phyloP scores from a whole-genome alignment of 257 asterid genomes.

The Salvia miltiorrhiza region DNA sequence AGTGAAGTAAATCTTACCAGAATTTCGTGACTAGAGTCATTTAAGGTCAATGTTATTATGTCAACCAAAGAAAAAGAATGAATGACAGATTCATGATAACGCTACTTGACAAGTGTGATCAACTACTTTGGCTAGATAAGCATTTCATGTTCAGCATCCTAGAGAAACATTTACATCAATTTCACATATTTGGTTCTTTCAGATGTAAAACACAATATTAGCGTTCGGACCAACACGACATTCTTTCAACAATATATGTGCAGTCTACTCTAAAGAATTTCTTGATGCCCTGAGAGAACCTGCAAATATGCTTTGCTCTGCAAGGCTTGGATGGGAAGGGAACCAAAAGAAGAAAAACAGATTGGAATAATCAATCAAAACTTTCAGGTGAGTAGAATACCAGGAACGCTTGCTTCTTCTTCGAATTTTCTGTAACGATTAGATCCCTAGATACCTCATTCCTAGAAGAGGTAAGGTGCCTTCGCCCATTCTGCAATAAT shows the following conservation, averaged over 20 bases:
- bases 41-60: not conserved
- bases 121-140: constrained; percentile 9
- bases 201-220: not conserved
- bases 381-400: constrained; percentile 41
- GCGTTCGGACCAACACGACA: not conserved
- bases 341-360: constrained; percentile 17
- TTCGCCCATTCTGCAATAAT: constrained; percentile 88
- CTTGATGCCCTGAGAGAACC: constrained; percentile 13
- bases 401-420: constrained; percentile 91
- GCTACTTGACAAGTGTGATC: not conserved
- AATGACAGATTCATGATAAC: not conserved
- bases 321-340: constrained; percentile 1
- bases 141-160: not conserved
- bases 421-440: constrained; percentile 71
- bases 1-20: not conserved
- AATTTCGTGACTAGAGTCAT: not conserved
- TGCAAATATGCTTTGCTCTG: constrained; percentile 6
- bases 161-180: not conserved
- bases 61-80: not conserved
- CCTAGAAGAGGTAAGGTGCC: constrained; percentile 91
- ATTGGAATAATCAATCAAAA: constrained; percentile 19
- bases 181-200: constrained; percentile 8
- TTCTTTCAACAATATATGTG: constrained; percentile 4
- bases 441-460: constrained; percentile 99
- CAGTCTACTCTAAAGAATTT: not conserved